Conservation (phyloP, 208 protist genomes). For the Trypanosoma lewisi region DNA sequence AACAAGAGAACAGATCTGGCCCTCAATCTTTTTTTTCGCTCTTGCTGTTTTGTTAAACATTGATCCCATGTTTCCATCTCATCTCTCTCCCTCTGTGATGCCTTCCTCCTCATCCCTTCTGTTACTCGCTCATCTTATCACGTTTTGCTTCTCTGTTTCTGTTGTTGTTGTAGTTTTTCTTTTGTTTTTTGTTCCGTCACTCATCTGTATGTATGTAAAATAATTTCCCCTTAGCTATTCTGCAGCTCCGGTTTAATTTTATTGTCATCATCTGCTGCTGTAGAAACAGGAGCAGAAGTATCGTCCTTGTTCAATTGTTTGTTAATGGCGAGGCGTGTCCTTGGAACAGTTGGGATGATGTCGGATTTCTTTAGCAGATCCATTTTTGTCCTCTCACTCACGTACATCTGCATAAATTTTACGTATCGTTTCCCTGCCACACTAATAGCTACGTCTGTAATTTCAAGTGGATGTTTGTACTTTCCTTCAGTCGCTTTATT, state of each 20-base stretch:
- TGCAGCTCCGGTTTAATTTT: neutral
- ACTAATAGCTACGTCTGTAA: slow-evolving; percentile 40
- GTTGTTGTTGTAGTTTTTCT: no score
- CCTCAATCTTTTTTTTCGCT: no score
- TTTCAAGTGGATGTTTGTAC: slow-evolving; percentile 43
- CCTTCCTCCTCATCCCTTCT: neutral
- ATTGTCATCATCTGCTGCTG: neutral
- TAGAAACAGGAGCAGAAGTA: neutral
- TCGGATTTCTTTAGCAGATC: slow-evolving; percentile 45
- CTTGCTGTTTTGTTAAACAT: no score
- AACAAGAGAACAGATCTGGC: no score
- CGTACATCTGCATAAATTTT: slow-evolving; percentile 70
- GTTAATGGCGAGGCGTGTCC: neutral
- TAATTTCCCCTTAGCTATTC: slow-evolving; percentile 6
- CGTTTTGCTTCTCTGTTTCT: neutral
- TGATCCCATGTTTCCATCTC: no score
- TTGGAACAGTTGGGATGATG: slow-evolving; percentile 6
- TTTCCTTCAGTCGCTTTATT: slow-evolving; percentile 11
- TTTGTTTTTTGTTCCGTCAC: neutral
- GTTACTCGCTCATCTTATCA: no score
- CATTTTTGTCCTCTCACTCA: slow-evolving; percentile 69
- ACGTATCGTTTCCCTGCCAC: slow-evolving; percentile 57
- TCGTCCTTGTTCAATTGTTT: slow-evolving; percentile 3
- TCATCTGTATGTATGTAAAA: neutral
- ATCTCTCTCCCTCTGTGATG: neutral